phyloP scores from a whole-genome alignment of 1,284 basidiomycete genomes.

The Takashimella tepidaria region DNA sequence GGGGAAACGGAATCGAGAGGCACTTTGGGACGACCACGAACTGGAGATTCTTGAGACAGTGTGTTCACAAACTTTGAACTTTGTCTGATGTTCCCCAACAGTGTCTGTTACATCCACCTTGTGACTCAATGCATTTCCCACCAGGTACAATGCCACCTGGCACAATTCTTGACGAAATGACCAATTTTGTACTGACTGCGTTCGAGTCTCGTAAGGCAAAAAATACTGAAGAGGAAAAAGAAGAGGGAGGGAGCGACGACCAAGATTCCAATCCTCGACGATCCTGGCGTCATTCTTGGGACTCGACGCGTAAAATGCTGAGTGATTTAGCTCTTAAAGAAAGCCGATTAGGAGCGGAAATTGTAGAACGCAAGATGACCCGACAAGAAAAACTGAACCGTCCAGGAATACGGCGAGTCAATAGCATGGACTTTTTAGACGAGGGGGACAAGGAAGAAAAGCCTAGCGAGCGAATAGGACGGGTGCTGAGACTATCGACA shows the following conservation, averaged over 20 bases:
- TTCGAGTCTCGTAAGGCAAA: neutral
- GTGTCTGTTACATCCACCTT: slow-evolving; percentile 34
- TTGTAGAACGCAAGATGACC: slow-evolving; percentile 24
- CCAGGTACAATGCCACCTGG: slow-evolving; percentile 42
- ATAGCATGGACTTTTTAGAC: slow-evolving; percentile 41
- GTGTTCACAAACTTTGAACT: slow-evolving; percentile 8
- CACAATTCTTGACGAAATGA: slow-evolving; percentile 39
- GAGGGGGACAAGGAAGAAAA: slow-evolving; percentile 12
- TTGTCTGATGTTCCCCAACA: slow-evolving; percentile 6
- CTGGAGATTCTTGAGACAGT: slow-evolving; percentile 33
- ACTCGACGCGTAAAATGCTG: slow-evolving; percentile 37
- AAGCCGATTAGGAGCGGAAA: slow-evolving; percentile 27
- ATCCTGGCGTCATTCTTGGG: slow-evolving; percentile 38
- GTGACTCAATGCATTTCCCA: slow-evolving; percentile 32
- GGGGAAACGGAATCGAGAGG: slow-evolving; percentile 14
- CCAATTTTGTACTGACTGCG: slow-evolving; percentile 26
- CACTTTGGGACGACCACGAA: slow-evolving; percentile 37
- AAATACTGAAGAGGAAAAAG: neutral
- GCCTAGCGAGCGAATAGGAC: slow-evolving; percentile 16
- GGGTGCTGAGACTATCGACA: slow-evolving; percentile 34
- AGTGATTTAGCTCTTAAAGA: slow-evolving; percentile 36
- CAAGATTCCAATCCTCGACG: neutral
- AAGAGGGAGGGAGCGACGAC: neutral
- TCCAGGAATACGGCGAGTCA: slow-evolving; percentile 31
- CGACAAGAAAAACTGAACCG: slow-evolving; percentile 25